phyloP scores from a whole-genome alignment of 441 rosid genomes.

The Pelargonium citronellum region DNA sequence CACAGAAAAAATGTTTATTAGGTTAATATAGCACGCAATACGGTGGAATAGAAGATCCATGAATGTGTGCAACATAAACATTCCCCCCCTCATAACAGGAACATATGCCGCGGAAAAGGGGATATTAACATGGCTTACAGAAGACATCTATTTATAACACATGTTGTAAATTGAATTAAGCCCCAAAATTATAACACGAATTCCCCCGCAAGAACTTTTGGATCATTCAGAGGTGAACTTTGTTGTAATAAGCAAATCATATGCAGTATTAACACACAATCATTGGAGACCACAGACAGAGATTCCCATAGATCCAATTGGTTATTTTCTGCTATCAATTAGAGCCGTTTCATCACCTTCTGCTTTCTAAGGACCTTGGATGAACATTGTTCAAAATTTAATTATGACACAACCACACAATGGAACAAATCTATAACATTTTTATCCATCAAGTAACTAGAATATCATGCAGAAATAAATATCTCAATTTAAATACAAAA shows the following conservation, averaged over 20 bases:
- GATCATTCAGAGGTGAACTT: background rate
- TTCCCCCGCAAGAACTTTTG: background rate
- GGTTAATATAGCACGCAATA: background rate
- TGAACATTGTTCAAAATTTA: background rate
- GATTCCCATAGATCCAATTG: background rate
- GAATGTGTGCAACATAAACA: background rate
- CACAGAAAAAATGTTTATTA: background rate
- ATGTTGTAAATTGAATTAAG: background rate
- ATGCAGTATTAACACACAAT: background rate
- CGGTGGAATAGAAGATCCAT: background rate
- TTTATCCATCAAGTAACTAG: background rate
- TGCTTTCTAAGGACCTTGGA: background rate
- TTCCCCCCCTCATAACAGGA: background rate
- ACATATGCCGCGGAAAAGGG: background rate
- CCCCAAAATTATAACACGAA: background rate
- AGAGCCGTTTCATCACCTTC: too few species aligned
- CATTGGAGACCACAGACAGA: background rate
- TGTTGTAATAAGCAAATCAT: constrained; percentile 1
- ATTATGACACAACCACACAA: background rate
- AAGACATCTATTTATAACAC: background rate
- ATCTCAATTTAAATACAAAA: background rate
- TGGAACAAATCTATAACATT: background rate
- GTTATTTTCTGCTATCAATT: too few species aligned
- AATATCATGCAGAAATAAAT: background rate
- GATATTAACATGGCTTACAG: background rate